Conservation (phyloP, 2,329 filamentous ascomycete genomes). For the Tolypocladium inflatum region DNA sequence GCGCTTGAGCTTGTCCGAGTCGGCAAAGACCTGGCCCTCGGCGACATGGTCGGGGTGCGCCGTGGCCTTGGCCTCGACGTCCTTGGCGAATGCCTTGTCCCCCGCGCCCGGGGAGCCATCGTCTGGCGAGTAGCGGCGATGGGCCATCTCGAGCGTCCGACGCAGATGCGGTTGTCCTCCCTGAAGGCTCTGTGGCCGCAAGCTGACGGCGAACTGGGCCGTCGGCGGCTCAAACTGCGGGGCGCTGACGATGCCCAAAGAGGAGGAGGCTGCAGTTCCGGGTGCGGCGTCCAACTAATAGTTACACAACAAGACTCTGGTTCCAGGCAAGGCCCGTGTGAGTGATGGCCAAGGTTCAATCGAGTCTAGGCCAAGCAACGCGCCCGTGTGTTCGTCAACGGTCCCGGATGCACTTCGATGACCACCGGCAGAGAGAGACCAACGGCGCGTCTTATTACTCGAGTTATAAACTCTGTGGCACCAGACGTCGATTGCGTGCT, state of each 20-base stretch:
- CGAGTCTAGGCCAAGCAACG: neutral
- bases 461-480: neutral
- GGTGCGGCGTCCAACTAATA: neutral
- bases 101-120: neutral
- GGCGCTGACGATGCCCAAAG: neutral
- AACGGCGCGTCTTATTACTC: neutral
- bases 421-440: neutral
- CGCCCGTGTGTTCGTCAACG: no score
- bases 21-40: conserved; percentile 6
- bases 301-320: neutral
- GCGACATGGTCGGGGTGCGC: neutral
- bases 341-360: neutral
- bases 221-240: neutral
- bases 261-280: neutral
- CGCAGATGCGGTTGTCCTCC: neutral
- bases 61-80: neutral
- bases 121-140: neutral
- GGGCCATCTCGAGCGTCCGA: neutral
- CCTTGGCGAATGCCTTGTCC: neutral
- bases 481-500: neutral
- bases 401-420: neutral
- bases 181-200: neutral
- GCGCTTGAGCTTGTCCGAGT: conserved; percentile 39
- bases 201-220: neutral
- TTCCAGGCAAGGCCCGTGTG: neutral